Evolutionary conservation across 495 filamentous ascomycete species (phyloP).

Genomic region (Hyphodiscus hymeniophilus): DNA sequence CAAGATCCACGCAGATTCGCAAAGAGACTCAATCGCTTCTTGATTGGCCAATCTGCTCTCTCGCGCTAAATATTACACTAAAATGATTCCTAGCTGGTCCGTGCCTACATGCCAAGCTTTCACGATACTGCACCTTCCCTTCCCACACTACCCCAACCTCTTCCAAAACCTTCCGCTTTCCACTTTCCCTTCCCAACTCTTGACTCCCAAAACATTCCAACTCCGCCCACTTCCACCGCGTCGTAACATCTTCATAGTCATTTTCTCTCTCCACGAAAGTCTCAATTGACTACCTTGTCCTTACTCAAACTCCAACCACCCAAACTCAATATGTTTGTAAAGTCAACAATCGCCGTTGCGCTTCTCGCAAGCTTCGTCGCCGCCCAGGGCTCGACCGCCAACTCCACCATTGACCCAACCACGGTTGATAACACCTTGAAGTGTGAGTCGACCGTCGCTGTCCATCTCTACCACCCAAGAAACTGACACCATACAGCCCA

Average conservation of each 20-base stretch:
- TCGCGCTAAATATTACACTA: no score
- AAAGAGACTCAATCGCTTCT: no score
- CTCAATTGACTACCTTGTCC: conserved; percentile 8
- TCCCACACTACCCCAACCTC: conserved; percentile 1
- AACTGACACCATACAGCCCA: conserved; percentile 19
- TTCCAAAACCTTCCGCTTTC: background rate
- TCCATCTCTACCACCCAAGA: background rate
- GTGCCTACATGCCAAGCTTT: background rate
- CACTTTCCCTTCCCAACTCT: background rate
- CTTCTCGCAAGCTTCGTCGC: conserved; percentile 27
- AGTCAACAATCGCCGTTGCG: conserved; percentile 22
- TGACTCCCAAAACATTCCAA: background rate
- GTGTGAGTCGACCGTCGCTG: conserved; percentile 16
- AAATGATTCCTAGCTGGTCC: background rate
- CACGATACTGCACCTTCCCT: background rate
- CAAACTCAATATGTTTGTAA: conserved; percentile 20
- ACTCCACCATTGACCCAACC: conserved; percentile 27
- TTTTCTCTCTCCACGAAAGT: background rate
- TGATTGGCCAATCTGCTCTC: no score
- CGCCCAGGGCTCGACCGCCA: conserved; percentile 21
- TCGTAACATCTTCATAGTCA: background rate
- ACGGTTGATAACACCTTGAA: conserved; percentile 17
- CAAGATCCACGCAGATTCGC: no score
- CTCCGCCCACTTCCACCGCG: background rate
- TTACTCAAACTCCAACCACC: conserved; percentile 8